Conservation (phyloP, 768 basidiomycete genomes). For the Pleurotus sapidus region DNA sequence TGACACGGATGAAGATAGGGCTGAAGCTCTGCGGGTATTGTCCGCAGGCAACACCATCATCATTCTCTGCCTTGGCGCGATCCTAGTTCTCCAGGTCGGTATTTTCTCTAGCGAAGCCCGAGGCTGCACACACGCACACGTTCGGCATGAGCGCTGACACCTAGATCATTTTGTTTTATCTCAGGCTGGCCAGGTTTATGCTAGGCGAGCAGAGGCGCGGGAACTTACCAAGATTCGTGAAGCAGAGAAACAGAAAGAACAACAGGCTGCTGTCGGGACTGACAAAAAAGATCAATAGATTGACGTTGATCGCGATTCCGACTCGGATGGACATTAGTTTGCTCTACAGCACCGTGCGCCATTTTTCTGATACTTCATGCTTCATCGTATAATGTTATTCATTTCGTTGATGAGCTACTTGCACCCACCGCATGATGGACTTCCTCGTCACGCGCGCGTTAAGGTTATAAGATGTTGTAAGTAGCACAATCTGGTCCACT, state of each 20-base stretch:
- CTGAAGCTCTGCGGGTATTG: slow-evolving; percentile 78
- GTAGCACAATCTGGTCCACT: no score
- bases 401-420: neutral
- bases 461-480: neutral
- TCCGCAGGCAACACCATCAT: slow-evolving; percentile 89
- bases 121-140: neutral
- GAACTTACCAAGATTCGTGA: slow-evolving; percentile 30
- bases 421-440: neutral
- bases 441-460: neutral
- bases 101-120: slow-evolving; percentile 7
- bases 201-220: slow-evolving; percentile 56
- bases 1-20: slow-evolving; percentile 62
- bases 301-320: neutral
- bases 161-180: slow-evolving; percentile 9
- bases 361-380: neutral
- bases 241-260: slow-evolving; percentile 28
- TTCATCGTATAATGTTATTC: neutral
- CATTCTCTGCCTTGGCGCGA: slow-evolving; percentile 58
- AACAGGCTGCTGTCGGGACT: slow-evolving; percentile 19
- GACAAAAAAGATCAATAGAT: slow-evolving; percentile 39
- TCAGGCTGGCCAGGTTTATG: slow-evolving; percentile 86
- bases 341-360: slow-evolving; percentile 6
- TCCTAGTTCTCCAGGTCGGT: slow-evolving; percentile 73
- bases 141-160: slow-evolving; percentile 3
- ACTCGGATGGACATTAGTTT: neutral